phyloP scores from a whole-genome alignment of 805 yeast genomes.

The Sungouiella thailandica region DNA sequence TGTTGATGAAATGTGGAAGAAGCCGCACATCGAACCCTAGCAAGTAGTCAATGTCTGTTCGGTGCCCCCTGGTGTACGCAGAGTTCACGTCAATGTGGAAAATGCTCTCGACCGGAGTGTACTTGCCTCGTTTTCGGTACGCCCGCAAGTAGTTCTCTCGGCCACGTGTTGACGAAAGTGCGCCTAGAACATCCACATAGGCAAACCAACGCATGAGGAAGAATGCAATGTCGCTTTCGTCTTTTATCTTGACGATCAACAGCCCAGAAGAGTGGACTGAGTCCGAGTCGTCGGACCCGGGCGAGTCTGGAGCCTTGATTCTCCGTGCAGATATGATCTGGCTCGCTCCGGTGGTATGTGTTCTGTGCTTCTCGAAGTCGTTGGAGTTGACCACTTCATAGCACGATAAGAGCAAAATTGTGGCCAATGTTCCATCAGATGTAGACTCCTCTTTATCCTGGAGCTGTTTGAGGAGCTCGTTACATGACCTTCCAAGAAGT shows the following conservation, averaged over 20 bases:
- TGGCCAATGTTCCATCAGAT: constrained; percentile 63
- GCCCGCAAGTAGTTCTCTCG: constrained; percentile 27
- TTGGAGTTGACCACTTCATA: constrained; percentile 46
- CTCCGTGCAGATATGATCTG: constrained; percentile 52
- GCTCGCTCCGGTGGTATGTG: constrained; percentile 64
- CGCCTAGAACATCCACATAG: constrained; percentile 60
- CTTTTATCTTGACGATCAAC: constrained; percentile 3
- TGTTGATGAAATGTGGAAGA: constrained; percentile 52
- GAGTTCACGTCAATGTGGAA: constrained; percentile 10
- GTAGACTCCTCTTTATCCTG: constrained; percentile 49
- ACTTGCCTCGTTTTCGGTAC: constrained; percentile 13
- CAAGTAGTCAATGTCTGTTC: constrained; percentile 51
- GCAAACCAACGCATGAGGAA: constrained; percentile 68
- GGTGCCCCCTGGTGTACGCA: constrained; percentile 14
- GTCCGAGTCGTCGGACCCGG: background rate
- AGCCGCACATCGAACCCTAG: constrained; percentile 64
- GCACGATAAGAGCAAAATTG: constrained; percentile 54
- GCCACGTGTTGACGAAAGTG: constrained; percentile 49
- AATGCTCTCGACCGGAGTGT: constrained; percentile 19
- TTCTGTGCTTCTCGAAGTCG: constrained; percentile 51
- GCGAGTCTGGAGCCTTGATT: background rate
- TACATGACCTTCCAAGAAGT: constrained; percentile 51
- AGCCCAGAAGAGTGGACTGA: background rate
- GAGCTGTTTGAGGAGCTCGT: constrained; percentile 48
- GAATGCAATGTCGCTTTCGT: constrained; percentile 40